Conservation (phyloP, 768 basidiomycete genomes). For the Infundibulicybe gibba region DNA sequence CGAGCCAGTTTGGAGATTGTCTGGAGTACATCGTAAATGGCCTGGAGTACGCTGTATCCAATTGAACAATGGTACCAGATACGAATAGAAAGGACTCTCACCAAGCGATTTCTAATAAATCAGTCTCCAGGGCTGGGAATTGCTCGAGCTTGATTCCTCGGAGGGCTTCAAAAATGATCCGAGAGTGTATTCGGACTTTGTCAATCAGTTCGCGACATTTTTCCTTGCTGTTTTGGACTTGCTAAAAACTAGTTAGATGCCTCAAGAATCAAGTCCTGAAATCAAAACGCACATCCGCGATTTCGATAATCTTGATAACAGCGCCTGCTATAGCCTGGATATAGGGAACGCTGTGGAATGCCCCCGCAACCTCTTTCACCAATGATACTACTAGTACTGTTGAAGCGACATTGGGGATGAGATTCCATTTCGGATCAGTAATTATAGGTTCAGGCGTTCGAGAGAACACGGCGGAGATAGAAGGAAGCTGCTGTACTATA, state of each 20-base stretch:
- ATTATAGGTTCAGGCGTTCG: no score
- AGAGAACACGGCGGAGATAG: no score
- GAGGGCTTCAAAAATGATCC: slow-evolving; percentile 20
- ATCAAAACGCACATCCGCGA: slow-evolving; percentile 16
- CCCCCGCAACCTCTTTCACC: slow-evolving; percentile 12
- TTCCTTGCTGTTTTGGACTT: slow-evolving; percentile 18
- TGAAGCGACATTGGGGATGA: neutral
- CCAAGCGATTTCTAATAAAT: slow-evolving; percentile 15
- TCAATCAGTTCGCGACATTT: slow-evolving; percentile 17
- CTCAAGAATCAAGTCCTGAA: neutral
- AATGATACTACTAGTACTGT: slow-evolving; percentile 9
- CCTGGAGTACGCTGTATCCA: slow-evolving; percentile 14
- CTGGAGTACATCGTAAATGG: slow-evolving; percentile 14
- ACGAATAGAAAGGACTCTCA: neutral
- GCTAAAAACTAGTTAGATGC: slow-evolving; percentile 9
- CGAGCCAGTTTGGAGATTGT: slow-evolving; percentile 9
- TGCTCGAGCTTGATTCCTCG: slow-evolving; percentile 6
- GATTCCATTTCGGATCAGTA: no score
- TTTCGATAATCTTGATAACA: slow-evolving; percentile 19
- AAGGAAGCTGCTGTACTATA: no score
- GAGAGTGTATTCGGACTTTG: slow-evolving; percentile 19
- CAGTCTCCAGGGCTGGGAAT: slow-evolving; percentile 13
- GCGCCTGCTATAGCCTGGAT: slow-evolving; percentile 19
- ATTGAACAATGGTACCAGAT: neutral
- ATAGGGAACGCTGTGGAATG: slow-evolving; percentile 20